Percentiles rank a stretch among this genome's conserved stretches.
Conservation (phyloP, 1,139 yeast species). For the Saccharomyces hybrid region DNA sequence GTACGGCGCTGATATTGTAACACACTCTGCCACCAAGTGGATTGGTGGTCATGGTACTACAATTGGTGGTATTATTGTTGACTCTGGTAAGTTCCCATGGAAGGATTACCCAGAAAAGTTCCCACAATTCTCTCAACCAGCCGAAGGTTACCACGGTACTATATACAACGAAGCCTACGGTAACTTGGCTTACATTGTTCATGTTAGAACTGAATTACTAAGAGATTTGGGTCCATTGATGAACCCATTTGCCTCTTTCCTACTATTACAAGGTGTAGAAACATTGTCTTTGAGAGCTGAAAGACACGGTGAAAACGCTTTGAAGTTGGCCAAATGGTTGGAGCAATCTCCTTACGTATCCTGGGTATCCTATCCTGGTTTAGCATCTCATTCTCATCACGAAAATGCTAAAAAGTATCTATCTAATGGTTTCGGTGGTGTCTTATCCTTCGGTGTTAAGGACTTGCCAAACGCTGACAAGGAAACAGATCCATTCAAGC, state of each 20-base stretch:
- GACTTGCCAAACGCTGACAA: constrained; percentile 40
- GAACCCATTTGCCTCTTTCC: constrained; percentile 83
- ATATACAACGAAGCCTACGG: constrained; percentile 77
- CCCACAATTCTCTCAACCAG: constrained; percentile 86
- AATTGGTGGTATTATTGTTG: constrained; percentile 85
- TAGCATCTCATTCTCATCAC: constrained; percentile 75
- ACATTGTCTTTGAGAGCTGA: constrained; percentile 89
- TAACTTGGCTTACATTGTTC: constrained; percentile 68
- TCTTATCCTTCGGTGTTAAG: constrained; percentile 82
- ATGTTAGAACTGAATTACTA: constrained; percentile 73
- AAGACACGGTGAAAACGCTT: constrained; percentile 82
- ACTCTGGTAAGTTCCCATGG: constrained; percentile 92
- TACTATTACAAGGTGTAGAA: constrained; percentile 84
- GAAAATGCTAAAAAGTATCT: constrained; percentile 77
- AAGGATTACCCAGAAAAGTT: constrained; percentile 72
- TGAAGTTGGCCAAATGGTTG: constrained; percentile 68
- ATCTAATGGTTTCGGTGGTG: constrained; percentile 73
- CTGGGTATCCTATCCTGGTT: constrained; percentile 91
- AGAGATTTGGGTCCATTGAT: constrained; percentile 89
- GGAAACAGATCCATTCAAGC: constrained; percentile 51
- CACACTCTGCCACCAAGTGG: constrained; percentile 96
- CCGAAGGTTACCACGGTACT: constrained; percentile 90
- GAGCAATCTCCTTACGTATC: constrained; percentile 65
- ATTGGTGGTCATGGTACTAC: constrained; percentile 97
- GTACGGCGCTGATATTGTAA: constrained; percentile 78